Evolutionary conservation across 1,284 basidiomycete species (phyloP).

Genomic region (Peniophora sp.): DNA sequence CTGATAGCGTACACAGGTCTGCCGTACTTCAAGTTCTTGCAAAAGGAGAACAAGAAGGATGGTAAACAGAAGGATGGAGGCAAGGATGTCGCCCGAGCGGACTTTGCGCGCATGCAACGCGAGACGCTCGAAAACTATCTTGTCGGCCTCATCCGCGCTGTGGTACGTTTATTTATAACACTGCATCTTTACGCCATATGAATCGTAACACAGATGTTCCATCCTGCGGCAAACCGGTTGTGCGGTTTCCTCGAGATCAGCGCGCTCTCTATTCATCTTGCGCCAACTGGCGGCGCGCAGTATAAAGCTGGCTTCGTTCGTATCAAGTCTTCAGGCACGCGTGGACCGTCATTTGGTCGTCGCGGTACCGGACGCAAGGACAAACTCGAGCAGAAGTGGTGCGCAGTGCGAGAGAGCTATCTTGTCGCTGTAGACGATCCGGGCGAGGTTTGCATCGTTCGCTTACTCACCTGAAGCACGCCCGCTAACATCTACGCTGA

Average conservation of each 20-base stretch:
- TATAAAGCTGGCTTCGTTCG: slow-evolving; percentile 87
- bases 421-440: slow-evolving; percentile 84
- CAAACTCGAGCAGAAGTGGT: slow-evolving; percentile 81
- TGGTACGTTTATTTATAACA: slow-evolving; percentile 44
- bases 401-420: slow-evolving; percentile 90
- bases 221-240: slow-evolving; percentile 87
- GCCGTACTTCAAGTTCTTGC: slow-evolving; percentile 81
- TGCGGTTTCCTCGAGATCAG: slow-evolving; percentile 95
- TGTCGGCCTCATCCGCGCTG: slow-evolving; percentile 80
- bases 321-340: slow-evolving; percentile 42
- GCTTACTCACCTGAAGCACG: not conserved
- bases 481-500: not conserved
- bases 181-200: slow-evolving; percentile 4
- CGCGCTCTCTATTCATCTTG: slow-evolving; percentile 78
- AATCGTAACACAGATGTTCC: slow-evolving; percentile 75
- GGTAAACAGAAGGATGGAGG: slow-evolving; percentile 38
- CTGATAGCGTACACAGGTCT: slow-evolving; percentile 39
- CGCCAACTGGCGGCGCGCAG: slow-evolving; percentile 76
- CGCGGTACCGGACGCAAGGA: slow-evolving; percentile 61
- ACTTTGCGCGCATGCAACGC: slow-evolving; percentile 77
- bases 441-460: slow-evolving; percentile 61
- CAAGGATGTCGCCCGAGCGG: slow-evolving; percentile 48
- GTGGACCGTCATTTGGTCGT: slow-evolving; percentile 51
- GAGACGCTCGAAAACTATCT: slow-evolving; percentile 87
- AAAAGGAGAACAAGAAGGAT: slow-evolving; percentile 34